phyloP scores from a whole-genome alignment of 2,329 filamentous ascomycete species.

The Fusarium sp. region DNA sequence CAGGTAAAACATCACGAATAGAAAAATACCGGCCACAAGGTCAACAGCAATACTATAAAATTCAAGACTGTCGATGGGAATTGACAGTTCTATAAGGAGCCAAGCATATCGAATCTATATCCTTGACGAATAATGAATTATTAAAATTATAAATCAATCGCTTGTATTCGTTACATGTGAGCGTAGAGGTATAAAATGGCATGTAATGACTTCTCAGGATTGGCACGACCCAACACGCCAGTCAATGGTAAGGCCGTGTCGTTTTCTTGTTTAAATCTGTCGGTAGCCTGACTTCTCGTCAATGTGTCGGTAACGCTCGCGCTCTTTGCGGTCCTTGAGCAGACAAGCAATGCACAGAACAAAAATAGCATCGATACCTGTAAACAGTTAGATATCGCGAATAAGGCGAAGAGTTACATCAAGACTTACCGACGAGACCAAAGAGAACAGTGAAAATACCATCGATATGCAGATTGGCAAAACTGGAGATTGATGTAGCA shows the following conservation, averaged over 20 bases:
- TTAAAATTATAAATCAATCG: slow-evolving; percentile 28
- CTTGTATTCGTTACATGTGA: slow-evolving; percentile 27
- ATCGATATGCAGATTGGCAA: slow-evolving; percentile 78
- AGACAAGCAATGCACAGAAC: slow-evolving; percentile 79
- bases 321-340: slow-evolving; percentile 83
- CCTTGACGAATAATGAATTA: slow-evolving; percentile 19
- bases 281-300: slow-evolving; percentile 77
- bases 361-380: slow-evolving; percentile 72
- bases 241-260: slow-evolving; percentile 8
- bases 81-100: neutral
- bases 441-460: slow-evolving; percentile 83
- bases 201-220: slow-evolving; percentile 12
- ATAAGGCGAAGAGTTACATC: neutral
- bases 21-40: neutral
- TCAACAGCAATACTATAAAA: slow-evolving; percentile 3
- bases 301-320: slow-evolving; percentile 80
- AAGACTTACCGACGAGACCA: slow-evolving; percentile 73
- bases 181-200: slow-evolving; percentile 16
- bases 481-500: slow-evolving; percentile 72
- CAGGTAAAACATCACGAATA: slow-evolving; percentile 18
- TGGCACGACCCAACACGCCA: slow-evolving; percentile 1
- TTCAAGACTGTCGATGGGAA: neutral
- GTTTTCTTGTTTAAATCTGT: slow-evolving; percentile 53
- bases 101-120: neutral
- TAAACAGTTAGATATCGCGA: slow-evolving; percentile 2